A percentile compares a stretch with the other conserved stretches of the same genome.
Evolutionary conservation across 345 rosid species (phyloP).

Genomic region (Abelmoschus esculentus): DNA sequence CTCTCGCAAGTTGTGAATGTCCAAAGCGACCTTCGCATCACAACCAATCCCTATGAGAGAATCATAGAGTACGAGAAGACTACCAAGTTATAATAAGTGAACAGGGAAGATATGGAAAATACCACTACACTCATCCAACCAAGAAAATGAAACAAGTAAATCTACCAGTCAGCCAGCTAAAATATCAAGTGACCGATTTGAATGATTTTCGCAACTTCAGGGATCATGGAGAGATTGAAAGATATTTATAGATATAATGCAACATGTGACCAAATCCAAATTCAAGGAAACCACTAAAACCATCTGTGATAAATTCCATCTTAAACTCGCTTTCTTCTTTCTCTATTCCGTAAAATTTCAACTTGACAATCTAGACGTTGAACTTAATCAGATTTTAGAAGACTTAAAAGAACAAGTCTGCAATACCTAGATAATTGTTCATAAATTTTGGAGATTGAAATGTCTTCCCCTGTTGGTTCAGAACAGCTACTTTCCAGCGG

Average conservation of each 20-base stretch:
- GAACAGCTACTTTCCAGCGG: slow-evolving; percentile 68
- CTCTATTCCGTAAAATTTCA: background rate
- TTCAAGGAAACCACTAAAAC: background rate
- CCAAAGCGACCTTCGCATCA: slow-evolving; percentile 91
- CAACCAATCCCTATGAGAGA: slow-evolving; percentile 61
- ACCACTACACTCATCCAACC: background rate
- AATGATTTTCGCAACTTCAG: background rate
- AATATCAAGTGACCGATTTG: background rate
- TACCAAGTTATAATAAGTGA: background rate
- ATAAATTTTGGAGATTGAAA: slow-evolving; percentile 62
- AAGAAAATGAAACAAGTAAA: background rate
- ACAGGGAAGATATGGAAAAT: background rate
- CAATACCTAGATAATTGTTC: slow-evolving; percentile 83
- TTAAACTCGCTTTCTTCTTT: background rate
- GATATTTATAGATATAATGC: background rate
- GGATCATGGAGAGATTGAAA: background rate
- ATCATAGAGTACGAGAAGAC: background rate
- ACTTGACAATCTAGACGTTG: background rate
- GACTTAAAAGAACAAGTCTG: background rate
- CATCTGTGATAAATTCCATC: background rate
- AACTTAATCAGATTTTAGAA: slow-evolving; percentile 1
- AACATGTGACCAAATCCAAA: background rate
- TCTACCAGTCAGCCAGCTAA: background rate
- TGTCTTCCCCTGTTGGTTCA: slow-evolving; percentile 57
- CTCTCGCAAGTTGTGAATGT: slow-evolving; percentile 74